Evolutionary conservation across 75 land plant genomes (phyloP).

Genomic region (Cupressus sempervirens): DNA sequence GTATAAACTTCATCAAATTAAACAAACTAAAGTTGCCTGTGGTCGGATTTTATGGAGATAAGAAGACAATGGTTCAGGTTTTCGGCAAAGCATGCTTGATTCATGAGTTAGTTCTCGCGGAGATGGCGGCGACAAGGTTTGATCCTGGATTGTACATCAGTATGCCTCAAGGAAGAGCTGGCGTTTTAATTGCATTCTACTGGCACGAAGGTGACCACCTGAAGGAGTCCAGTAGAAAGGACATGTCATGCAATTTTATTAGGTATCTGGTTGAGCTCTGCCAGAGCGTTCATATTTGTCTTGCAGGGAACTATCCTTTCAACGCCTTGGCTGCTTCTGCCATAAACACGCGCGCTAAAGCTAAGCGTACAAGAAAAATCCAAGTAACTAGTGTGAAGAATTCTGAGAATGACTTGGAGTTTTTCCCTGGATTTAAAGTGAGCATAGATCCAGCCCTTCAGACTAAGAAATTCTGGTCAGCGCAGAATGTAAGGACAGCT

Average conservation of each 20-base stretch:
- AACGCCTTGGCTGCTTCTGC: not conserved
- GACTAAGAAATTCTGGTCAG: too few relatives aligned
- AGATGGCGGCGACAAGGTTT: constrained; percentile 11
- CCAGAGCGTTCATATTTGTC: constrained; percentile 14
- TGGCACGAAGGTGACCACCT: constrained; percentile 19
- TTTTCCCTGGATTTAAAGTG: not conserved
- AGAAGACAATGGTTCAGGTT: constrained; percentile 11
- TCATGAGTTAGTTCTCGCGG: not conserved
- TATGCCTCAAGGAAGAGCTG: not conserved
- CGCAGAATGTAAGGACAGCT: too few relatives aligned
- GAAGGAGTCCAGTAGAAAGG: constrained; percentile 21
- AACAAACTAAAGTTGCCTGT: not conserved
- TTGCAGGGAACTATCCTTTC: constrained; percentile 8
- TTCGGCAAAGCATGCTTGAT: not conserved
- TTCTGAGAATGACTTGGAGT: not conserved
- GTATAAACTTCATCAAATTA: constrained; percentile 10
- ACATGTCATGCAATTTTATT: constrained; percentile 35
- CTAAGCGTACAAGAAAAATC: not conserved
- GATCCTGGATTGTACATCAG: constrained; percentile 16
- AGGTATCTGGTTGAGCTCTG: constrained; percentile 32
- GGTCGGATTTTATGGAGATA: constrained; percentile 22
- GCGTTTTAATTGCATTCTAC: constrained; percentile 11
- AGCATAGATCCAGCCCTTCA: not conserved
- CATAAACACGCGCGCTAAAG: not conserved
- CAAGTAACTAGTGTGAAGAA: not conserved